Evolutionary conservation across 139 green algal species (phyloP).

Genomic region (Micractinium sp.): DNA sequence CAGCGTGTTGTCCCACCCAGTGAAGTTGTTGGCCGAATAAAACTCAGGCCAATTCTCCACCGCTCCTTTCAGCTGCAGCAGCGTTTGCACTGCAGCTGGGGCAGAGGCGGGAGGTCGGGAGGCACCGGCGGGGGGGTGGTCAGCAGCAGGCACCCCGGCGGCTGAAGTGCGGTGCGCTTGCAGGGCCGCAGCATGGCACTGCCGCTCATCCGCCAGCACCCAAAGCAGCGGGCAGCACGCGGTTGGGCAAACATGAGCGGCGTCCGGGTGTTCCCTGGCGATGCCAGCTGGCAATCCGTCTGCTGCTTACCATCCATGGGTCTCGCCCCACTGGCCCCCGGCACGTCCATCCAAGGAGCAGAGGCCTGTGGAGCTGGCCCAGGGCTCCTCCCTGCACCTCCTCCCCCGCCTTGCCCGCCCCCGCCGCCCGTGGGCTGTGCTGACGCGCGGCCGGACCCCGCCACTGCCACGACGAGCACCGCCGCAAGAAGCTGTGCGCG

Average conservation of each 20-base stretch:
- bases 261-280: too few species aligned
- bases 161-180: too few species aligned
- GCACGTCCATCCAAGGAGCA: not conserved
- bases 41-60: constrained; percentile 41
- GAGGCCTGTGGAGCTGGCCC: not conserved
- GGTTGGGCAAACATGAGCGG: too few species aligned
- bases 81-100: not conserved
- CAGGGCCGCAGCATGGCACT: too few species aligned
- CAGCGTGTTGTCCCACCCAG: constrained; percentile 8
- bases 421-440: not conserved
- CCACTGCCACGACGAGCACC: not conserved
- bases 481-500: not conserved
- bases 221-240: too few species aligned
- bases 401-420: not conserved
- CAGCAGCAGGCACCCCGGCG: not conserved
- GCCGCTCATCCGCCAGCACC: too few species aligned
- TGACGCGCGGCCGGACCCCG: not conserved
- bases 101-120: not conserved
- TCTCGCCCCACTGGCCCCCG: not conserved
- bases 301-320: not conserved
- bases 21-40: constrained; percentile 13
- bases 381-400: not conserved
- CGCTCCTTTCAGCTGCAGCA: constrained; percentile 11
- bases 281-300: too few species aligned
- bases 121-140: not conserved